A percentile compares a stretch with the other conserved stretches of the same genome.
phyloP scores from a whole-genome alignment of 2,329 filamentous ascomycete species.

The Ceratocystis colombiana region DNA sequence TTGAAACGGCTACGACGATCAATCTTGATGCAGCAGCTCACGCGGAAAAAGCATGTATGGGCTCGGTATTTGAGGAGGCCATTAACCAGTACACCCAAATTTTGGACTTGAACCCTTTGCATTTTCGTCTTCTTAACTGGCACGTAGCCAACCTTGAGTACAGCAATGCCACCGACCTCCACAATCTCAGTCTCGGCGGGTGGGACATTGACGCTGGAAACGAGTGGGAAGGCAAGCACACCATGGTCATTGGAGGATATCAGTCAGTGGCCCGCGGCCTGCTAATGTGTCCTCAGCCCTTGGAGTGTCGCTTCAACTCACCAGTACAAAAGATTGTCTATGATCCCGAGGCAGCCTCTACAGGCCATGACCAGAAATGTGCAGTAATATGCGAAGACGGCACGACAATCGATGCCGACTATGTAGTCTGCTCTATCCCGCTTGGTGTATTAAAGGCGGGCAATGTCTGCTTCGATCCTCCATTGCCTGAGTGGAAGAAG shows the following conservation, averaged over 20 bases:
- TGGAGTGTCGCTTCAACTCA: conserved; percentile 67
- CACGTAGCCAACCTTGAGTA: conserved; percentile 98
- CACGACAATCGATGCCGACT: conserved; percentile 67
- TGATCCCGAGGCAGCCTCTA: neutral
- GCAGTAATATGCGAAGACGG: conserved; percentile 69
- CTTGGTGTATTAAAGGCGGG: conserved; percentile 84
- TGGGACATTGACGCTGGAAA: conserved; percentile 98
- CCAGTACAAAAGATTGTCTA: conserved; percentile 62
- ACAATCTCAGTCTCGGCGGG: conserved; percentile 73
- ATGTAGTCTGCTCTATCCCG: conserved; percentile 80
- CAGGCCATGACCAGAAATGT: conserved; percentile 36
- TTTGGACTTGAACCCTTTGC: conserved; percentile 71
- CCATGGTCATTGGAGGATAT: conserved; percentile 87
- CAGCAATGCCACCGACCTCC: conserved; percentile 83
- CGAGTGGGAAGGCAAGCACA: conserved; percentile 91
- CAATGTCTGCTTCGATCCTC: conserved; percentile 73
- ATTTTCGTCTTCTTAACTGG: conserved; percentile 90
- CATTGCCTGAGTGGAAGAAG: conserved; percentile 77
- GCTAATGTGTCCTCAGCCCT: conserved; percentile 61
- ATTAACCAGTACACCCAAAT: conserved; percentile 77
- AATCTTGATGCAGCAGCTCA: conserved; percentile 58
- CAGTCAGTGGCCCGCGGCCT: conserved; percentile 85
- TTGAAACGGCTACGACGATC: conserved; percentile 55
- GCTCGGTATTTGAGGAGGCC: conserved; percentile 86
- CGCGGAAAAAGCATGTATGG: conserved; percentile 61